Evolutionary conservation across 176 grass and related monocot genomes (phyloP).

Genomic region (Phyllostachys edulis): DNA sequence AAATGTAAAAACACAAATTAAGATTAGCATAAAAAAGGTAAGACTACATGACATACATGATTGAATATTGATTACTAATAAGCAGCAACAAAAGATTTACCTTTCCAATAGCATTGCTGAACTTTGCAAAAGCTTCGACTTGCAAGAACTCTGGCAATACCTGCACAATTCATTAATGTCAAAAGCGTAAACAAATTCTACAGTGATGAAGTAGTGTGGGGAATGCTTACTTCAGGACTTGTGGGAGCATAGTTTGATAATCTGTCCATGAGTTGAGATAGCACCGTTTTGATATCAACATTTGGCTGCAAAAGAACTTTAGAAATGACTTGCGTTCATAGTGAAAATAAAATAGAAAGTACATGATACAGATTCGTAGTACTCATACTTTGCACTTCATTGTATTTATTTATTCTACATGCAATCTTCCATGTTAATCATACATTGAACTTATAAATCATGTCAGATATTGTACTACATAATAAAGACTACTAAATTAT

Average conservation of each 20-base stretch:
- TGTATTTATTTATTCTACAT: conserved; percentile 24
- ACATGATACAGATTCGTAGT: conserved; percentile 1
- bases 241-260: conserved; percentile 89
- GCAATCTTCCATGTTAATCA: not conserved
- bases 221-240: conserved; percentile 78
- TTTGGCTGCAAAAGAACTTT: conserved; percentile 61
- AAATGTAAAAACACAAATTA: not conserved
- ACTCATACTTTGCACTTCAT: conserved; percentile 4
- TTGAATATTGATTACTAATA: not conserved
- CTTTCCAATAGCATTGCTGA: conserved; percentile 96
- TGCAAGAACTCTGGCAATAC: conserved; percentile 92
- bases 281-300: conserved; percentile 98
- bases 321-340: conserved; percentile 15
- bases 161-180: conserved; percentile 65
- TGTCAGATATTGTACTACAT: conserved; percentile 11
- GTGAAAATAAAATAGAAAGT: conserved; percentile 24
- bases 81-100: conserved; percentile 35
- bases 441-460: conserved; percentile 6
- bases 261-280: conserved; percentile 97
- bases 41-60: not conserved
- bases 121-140: conserved; percentile 98
- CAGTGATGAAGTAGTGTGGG: not conserved
- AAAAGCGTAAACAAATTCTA: conserved; percentile 32
- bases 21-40: not conserved
- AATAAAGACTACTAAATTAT: conserved; percentile 4